Conservation (phyloP, 192 early-diverging fungal genomes). For the Umbelopsis vinacea region DNA sequence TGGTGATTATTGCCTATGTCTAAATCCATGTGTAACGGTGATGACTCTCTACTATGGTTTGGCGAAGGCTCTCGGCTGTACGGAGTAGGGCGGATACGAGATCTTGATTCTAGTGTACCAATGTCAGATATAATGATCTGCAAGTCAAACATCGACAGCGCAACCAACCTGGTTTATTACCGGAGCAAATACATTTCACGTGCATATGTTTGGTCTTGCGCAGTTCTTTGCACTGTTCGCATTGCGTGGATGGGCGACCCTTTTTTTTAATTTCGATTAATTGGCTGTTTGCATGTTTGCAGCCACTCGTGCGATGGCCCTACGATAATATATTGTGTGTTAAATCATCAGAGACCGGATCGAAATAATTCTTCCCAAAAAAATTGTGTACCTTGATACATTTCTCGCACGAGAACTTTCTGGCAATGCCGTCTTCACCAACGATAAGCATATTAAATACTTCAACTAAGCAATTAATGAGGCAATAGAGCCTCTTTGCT, state of each 20-base stretch:
- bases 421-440: slow-evolving; percentile 33
- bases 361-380: neutral
- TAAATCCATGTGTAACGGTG: neutral
- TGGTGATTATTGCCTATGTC: neutral
- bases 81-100: neutral
- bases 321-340: neutral
- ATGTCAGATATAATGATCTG: neutral
- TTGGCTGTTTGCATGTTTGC: slow-evolving; percentile 52
- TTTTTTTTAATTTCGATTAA: slow-evolving; percentile 67
- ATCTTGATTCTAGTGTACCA: neutral
- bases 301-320: slow-evolving; percentile 45
- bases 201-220: slow-evolving; percentile 67
- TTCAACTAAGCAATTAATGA: slow-evolving; percentile 8
- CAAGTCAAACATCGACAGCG: neutral
- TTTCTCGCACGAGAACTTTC: slow-evolving; percentile 40
- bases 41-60: slow-evolving; percentile 5
- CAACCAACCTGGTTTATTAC: neutral
- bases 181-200: slow-evolving; percentile 64
- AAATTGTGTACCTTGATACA: slow-evolving; percentile 39
- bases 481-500: slow-evolving; percentile 21
- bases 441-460: slow-evolving; percentile 27
- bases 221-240: slow-evolving; percentile 64
- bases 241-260: slow-evolving; percentile 72
- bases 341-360: neutral
- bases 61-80: slow-evolving; percentile 11